These are phyloP conservation scores for Aspergillus sp. DNA, from an alignment of 2,329 filamentous ascomycete species.

Conservation along the genomic window DNA sequence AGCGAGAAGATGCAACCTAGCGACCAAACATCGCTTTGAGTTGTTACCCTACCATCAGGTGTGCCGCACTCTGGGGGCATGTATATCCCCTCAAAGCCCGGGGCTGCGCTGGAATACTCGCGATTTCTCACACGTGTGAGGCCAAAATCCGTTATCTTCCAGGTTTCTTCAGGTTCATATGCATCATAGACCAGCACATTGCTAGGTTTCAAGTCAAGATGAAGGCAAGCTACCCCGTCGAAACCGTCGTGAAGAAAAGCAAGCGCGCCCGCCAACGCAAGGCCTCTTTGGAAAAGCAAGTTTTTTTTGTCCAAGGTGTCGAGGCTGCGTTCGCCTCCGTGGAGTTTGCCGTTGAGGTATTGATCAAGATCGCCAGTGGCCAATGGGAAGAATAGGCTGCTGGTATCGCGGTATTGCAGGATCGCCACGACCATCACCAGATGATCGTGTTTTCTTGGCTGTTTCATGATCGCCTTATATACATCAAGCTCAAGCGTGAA, in stretches of 20 bases:
- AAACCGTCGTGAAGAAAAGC: slow-evolving; percentile 42
- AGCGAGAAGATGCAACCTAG: slow-evolving; percentile 43
- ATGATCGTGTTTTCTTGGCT: slow-evolving; percentile 34
- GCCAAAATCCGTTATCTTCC: slow-evolving; percentile 47
- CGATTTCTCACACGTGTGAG: slow-evolving; percentile 38
- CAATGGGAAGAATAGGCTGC: slow-evolving; percentile 44
- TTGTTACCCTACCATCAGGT: slow-evolving; percentile 29
- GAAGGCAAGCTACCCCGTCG: slow-evolving; percentile 39
- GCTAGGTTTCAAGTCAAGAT: slow-evolving; percentile 43
- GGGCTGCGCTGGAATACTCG: slow-evolving; percentile 23
- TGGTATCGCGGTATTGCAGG: slow-evolving; percentile 33
- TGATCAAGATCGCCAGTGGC: slow-evolving; percentile 38
- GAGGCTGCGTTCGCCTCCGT: slow-evolving; percentile 10
- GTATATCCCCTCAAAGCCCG: slow-evolving; percentile 36
- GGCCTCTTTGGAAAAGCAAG: slow-evolving; percentile 28
- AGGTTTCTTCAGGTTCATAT: slow-evolving; percentile 19
- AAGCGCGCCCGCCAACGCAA: slow-evolving; percentile 36
- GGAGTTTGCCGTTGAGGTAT: slow-evolving; percentile 34
- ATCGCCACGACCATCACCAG: slow-evolving; percentile 40
- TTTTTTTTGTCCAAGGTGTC: slow-evolving; percentile 18
- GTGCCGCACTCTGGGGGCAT: slow-evolving; percentile 35
- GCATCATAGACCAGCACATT: slow-evolving; percentile 34
- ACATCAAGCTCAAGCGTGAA: slow-evolving; percentile 31
- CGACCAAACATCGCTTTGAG: slow-evolving; percentile 44
- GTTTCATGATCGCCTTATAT: slow-evolving; percentile 36